A percentile compares a stretch with the other conserved stretches of the same genome.
Evolutionary conservation across 371 early-diverging fungal species (phyloP).

Genomic region (Mortierella sp.): DNA sequence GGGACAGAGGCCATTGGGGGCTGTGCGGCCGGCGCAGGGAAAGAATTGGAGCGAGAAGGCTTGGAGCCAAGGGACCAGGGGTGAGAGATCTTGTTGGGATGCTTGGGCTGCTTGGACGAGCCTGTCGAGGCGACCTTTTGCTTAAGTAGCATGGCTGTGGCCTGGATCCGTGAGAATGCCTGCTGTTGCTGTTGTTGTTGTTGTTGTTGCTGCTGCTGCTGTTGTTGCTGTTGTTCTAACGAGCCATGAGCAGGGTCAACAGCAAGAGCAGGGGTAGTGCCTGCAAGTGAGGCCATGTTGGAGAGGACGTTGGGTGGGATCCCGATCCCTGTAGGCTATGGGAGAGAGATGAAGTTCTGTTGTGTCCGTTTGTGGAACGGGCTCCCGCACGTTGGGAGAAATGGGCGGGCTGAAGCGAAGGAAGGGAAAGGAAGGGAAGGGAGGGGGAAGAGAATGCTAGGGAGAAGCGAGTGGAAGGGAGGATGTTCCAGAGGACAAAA

Average conservation of each 20-base stretch:
- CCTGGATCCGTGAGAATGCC: constrained; percentile 50
- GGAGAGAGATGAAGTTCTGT: too few species aligned
- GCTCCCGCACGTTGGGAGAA: not conserved
- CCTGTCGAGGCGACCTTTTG: constrained; percentile 45
- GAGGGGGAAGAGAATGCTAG: not conserved
- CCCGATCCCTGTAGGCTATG: constrained; percentile 28
- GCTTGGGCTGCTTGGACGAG: constrained; percentile 26
- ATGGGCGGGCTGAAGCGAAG: not conserved
- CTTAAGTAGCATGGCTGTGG: constrained; percentile 47
- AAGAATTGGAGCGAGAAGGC: constrained; percentile 36
- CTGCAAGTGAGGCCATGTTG: constrained; percentile 1
- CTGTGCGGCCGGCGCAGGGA: constrained; percentile 12
- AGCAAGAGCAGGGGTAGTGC: not conserved
- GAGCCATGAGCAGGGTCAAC: not conserved
- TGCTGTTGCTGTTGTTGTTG: too few species aligned
- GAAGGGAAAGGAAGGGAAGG: not conserved
- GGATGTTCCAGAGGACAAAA: not conserved
- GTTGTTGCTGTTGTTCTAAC: not conserved
- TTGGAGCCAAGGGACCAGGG: constrained; percentile 16
- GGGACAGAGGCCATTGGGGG: too few species aligned
- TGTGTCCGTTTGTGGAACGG: too few species aligned
- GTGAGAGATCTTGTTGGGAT: constrained; percentile 44
- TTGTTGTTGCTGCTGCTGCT: not conserved
- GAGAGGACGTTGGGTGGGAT: constrained; percentile 1
- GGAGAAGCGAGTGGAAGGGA: not conserved